Base-by-base conservation (phyloP, 2,329 filamentous ascomycete species). In the Nigrograna mackinnonii region DNA sequence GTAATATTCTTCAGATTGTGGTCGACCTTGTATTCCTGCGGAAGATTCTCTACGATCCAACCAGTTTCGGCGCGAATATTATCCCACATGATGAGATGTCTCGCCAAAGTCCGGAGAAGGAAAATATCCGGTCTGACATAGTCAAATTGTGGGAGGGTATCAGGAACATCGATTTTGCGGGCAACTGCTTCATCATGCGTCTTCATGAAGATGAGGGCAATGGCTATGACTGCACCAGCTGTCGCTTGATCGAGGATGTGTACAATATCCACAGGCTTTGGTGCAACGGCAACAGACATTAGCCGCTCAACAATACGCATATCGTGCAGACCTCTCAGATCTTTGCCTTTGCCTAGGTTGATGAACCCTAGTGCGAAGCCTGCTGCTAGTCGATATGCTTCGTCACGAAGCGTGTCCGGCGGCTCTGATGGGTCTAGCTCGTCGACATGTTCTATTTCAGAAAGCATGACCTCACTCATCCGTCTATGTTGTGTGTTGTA, bases 401-500 rank as follows among this genome's bases (percentile, higher is more conserved):
- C 94, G 61, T 95, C 92, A 18, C 92, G 84, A 36, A 97, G 72
- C 17, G 85, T 84, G 57, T 96, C 89, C 43, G 91, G 87, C 6
- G 79, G 75, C 39, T 75, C 69, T 19, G 77, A 76, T 4, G 77
- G 75, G 46, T 96, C 91, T 39, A 92, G 87, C 26, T 88, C 80
- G 19, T 94, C 90, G 38, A 90, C 79, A 49, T 91, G 87, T 64
- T 96, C 91, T 47, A 99, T 94, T 66, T 99, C 94, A 0, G 92
- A 97, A 37, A 99, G 82, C 90, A 99, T 96, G 14, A 97, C 90
- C 66, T 99, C 94, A 62, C 91, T 97, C 94, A 99, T 99, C 26
- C 95, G 85, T 21, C 95, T 87, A 70, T 99, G 95, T 60, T 97
- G 92, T 20, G 91, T 96, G 63, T 91, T 87, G 70, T 87, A 95